These are phyloP conservation scores for Cladosporium velox DNA, from an alignment of 2,329 filamentous ascomycete genomes.

Conservation along the genomic window DNA sequence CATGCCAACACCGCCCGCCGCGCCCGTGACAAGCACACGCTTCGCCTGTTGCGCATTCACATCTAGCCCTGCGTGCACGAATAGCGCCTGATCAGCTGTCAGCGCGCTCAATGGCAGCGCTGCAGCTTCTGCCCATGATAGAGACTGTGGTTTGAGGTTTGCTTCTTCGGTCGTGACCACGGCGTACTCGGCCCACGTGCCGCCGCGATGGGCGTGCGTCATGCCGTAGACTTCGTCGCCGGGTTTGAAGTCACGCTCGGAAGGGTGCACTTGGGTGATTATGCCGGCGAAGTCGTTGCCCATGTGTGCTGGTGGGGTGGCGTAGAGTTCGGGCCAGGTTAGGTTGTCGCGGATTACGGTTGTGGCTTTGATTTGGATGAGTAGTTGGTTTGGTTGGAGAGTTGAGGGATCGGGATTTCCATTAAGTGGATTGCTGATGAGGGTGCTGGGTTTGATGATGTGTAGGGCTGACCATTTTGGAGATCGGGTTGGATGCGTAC, in stretches of 20 bases:
- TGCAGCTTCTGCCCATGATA: constrained; percentile 5
- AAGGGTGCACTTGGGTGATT: constrained; percentile 36
- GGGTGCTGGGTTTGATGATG: background rate
- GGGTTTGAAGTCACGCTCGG: constrained; percentile 35
- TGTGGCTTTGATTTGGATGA: constrained; percentile 40
- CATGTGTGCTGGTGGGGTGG: constrained; percentile 27
- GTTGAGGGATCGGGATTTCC: background rate
- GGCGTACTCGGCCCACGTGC: constrained; percentile 40
- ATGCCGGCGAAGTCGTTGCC: constrained; percentile 45
- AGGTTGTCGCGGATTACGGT: constrained; percentile 40
- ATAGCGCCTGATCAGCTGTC: background rate
- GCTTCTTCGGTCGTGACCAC: constrained; percentile 38
- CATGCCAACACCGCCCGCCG: constrained; percentile 44
- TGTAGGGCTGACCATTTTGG: background rate
- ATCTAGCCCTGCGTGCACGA: background rate
- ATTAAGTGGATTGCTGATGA: background rate
- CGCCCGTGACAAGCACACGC: constrained; percentile 45
- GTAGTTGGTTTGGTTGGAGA: background rate
- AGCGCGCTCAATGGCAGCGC: background rate
- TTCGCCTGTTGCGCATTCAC: constrained; percentile 11
- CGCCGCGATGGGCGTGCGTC: constrained; percentile 32
- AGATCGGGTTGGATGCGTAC: background rate
- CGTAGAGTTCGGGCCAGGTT: constrained; percentile 34
- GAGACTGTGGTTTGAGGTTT: constrained; percentile 25
- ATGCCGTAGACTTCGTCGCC: constrained; percentile 43